Percentiles rank a stretch among this genome's conserved stretches.
Evolutionary conservation across 108 stramenopile species (phyloP).

Genomic region (Fistulifera pelliculosa): DNA sequence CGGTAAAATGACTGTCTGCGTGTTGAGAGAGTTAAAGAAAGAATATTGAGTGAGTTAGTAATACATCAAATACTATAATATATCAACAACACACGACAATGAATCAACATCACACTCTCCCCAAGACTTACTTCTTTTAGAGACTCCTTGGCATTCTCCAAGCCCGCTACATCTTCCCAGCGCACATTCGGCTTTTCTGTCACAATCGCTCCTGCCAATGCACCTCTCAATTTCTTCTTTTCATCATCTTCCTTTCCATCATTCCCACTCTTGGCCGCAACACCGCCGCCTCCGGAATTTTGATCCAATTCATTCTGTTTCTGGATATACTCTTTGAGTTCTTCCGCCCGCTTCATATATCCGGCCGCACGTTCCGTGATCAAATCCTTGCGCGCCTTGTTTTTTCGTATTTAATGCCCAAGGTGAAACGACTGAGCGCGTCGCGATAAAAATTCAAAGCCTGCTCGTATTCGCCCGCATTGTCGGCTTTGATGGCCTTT

Average conservation of each 20-base stretch:
- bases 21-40: too few relatives aligned
- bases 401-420: conserved; percentile 98
- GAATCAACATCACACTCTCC: not conserved
- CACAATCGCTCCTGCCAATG: conserved; percentile 71
- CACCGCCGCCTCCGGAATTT: conserved; percentile 35
- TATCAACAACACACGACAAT: conserved; percentile 3
- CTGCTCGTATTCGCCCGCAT: conserved; percentile 76
- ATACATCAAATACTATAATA: not conserved
- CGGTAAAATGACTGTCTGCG: conserved; percentile 89
- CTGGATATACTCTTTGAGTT: conserved; percentile 76
- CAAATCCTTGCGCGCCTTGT: conserved; percentile 86
- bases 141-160: conserved; percentile 91
- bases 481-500: conserved; percentile 86
- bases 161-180: conserved; percentile 98
- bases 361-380: conserved; percentile 89
- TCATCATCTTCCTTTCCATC: conserved; percentile 72
- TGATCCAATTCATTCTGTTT: conserved; percentile 67
- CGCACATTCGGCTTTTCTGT: conserved; percentile 95
- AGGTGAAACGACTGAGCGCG: conserved; percentile 84
- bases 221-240: conserved; percentile 71
- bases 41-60: too few relatives aligned
- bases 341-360: conserved; percentile 99
- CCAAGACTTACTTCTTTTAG: conserved; percentile 79
- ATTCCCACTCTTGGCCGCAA: conserved; percentile 40
- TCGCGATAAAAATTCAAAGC: conserved; percentile 85